These are phyloP conservation scores for Fusarium concolor DNA, from an alignment of 2,329 filamentous ascomycete species.

Conservation along the genomic window DNA sequence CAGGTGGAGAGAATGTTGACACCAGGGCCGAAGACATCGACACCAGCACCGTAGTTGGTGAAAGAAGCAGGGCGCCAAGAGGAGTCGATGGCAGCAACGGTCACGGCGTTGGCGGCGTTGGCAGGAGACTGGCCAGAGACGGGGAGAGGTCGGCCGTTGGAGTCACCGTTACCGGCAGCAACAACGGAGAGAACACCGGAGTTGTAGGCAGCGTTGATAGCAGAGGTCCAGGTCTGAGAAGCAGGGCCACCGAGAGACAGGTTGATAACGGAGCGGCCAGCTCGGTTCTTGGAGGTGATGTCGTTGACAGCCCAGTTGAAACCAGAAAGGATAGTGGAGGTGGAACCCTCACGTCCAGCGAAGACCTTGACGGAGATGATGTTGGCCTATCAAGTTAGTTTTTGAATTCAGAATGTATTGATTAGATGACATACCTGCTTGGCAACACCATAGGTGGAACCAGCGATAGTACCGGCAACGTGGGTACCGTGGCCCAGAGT, in stretches of 20 bases:
- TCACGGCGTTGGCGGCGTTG: slow-evolving; percentile 58
- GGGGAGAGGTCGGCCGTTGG: slow-evolving; percentile 45
- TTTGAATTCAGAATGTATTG: background rate
- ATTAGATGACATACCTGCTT: slow-evolving; percentile 49
- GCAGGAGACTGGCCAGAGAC: slow-evolving; percentile 60
- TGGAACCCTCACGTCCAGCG: slow-evolving; percentile 17
- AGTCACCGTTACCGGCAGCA: slow-evolving; percentile 60
- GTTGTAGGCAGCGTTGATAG: slow-evolving; percentile 55
- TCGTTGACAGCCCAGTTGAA: slow-evolving; percentile 57
- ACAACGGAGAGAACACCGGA: slow-evolving; percentile 58
- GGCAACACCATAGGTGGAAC: slow-evolving; percentile 57
- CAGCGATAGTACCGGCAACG: slow-evolving; percentile 55
- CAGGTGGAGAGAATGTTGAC: slow-evolving; percentile 56
- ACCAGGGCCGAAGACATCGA: slow-evolving; percentile 59
- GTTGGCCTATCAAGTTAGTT: slow-evolving; percentile 34
- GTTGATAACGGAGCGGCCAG: slow-evolving; percentile 52
- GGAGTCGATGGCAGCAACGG: slow-evolving; percentile 59
- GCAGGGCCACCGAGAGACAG: slow-evolving; percentile 57
- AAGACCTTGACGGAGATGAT: slow-evolving; percentile 52
- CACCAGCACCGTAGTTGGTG: slow-evolving; percentile 61
- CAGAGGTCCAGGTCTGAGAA: slow-evolving; percentile 53
- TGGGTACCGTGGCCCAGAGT: slow-evolving; percentile 58
- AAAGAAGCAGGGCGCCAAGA: slow-evolving; percentile 55
- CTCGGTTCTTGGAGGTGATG: slow-evolving; percentile 48
- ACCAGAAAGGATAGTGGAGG: slow-evolving; percentile 53